These are phyloP conservation scores for Atkinsonella hypoxylon DNA, from an alignment of 2,329 filamentous ascomycete genomes.

Conservation along the genomic window DNA sequence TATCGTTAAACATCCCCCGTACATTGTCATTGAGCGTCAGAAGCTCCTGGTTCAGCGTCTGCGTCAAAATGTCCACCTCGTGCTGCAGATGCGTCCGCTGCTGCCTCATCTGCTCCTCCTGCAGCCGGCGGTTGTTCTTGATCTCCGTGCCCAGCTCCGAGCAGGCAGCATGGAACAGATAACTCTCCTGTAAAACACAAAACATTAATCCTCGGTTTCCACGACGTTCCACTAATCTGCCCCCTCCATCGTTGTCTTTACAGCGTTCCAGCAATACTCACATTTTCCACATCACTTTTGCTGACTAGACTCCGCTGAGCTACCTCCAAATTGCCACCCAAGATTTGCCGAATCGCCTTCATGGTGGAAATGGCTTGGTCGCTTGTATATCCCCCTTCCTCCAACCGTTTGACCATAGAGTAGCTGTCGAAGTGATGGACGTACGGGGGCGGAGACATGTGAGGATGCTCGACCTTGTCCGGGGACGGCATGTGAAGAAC, in stretches of 20 bases:
- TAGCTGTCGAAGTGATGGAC: conserved; percentile 97
- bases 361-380: conserved; percentile 74
- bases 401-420: conserved; percentile 70
- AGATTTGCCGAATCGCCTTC: conserved; percentile 74
- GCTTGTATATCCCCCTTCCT: conserved; percentile 58
- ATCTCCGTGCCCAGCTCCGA: conserved; percentile 85
- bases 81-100: conserved; percentile 82
- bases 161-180: conserved; percentile 88
- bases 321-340: conserved; percentile 68
- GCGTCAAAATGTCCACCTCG: conserved; percentile 84
- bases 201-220: background rate
- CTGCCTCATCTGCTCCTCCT: conserved; percentile 70
- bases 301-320: conserved; percentile 72
- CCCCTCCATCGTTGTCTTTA: background rate
- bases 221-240: too few relatives aligned
- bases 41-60: conserved; percentile 75
- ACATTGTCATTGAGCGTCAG: conserved; percentile 75
- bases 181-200: conserved; percentile 49
- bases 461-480: conserved; percentile 41
- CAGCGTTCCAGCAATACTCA: conserved; percentile 10
- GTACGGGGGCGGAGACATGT: conserved; percentile 64
- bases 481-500: conserved; percentile 35
- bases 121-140: conserved; percentile 60
- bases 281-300: conserved; percentile 87
- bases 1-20: conserved; percentile 93